Evolutionary conservation across 495 filamentous ascomycete genomes (phyloP).

Genomic region (Trichocladium antarcticum): DNA sequence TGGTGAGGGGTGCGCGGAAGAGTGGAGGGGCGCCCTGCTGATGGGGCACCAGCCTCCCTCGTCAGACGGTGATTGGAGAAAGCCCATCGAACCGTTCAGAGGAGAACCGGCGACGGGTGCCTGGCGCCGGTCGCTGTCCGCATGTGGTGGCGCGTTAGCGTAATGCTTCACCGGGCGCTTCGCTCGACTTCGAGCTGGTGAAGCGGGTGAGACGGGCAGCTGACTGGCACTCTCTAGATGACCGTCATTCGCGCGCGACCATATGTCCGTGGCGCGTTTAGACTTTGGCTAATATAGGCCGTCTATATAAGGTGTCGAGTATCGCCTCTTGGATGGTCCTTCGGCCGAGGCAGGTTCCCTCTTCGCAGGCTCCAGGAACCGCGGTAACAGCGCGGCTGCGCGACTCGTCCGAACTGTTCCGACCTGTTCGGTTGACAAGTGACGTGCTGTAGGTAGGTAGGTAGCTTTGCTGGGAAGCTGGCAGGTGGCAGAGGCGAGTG

Average conservation of each 20-base stretch:
- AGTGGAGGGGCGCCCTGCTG: slow-evolving; percentile 22
- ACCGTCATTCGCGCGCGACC: slow-evolving; percentile 10
- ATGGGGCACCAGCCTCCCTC: slow-evolving; percentile 29
- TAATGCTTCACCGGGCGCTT: slow-evolving; percentile 4
- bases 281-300: background rate
- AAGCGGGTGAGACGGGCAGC: slow-evolving; percentile 8
- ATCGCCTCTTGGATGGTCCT: slow-evolving; percentile 1
- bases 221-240: slow-evolving; percentile 3
- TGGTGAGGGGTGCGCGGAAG: slow-evolving; percentile 18
- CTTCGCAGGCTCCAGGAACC: slow-evolving; percentile 6
- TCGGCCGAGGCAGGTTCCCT: slow-evolving; percentile 6
- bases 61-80: slow-evolving; percentile 16
- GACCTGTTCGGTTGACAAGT: background rate
- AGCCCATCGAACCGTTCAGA: slow-evolving; percentile 27
- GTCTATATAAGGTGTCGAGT: background rate
- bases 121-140: slow-evolving; percentile 18
- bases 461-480: background rate
- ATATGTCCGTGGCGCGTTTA: background rate
- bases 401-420: background rate
- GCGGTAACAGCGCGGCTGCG: slow-evolving; percentile 6
- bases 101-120: slow-evolving; percentile 20
- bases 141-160: slow-evolving; percentile 18
- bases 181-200: slow-evolving; percentile 16
- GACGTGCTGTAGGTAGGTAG: background rate
- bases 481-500: background rate